These are phyloP conservation scores for Jacaranda mimosifolia DNA, from an alignment of 257 asterid genomes.

Conservation along the genomic window DNA sequence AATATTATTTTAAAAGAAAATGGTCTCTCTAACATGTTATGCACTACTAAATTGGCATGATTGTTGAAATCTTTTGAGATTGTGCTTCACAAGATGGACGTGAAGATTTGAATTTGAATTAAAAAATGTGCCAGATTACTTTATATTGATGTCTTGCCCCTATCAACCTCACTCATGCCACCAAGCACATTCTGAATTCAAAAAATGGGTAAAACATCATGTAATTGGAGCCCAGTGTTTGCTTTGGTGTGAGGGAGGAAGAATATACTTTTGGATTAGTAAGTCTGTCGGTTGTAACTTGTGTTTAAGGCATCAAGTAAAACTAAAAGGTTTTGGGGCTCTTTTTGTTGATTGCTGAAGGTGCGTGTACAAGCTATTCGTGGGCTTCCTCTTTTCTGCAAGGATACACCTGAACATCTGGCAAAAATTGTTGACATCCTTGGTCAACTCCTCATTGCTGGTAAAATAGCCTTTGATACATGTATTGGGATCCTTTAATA, in stretches of 20 bases:
- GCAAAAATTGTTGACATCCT: slow-evolving; percentile 83
- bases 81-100: slow-evolving; percentile 1
- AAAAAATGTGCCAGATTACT: background rate
- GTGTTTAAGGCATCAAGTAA: slow-evolving; percentile 12
- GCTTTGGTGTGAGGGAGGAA: slow-evolving; percentile 1
- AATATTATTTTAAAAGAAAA: slow-evolving; percentile 15
- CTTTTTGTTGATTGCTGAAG: slow-evolving; percentile 50
- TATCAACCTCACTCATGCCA: slow-evolving; percentile 7
- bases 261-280: background rate
- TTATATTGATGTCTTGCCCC: slow-evolving; percentile 10
- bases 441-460: slow-evolving; percentile 79
- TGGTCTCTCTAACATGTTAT: background rate
- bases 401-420: slow-evolving; percentile 87
- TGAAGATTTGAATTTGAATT: slow-evolving; percentile 4
- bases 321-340: slow-evolving; percentile 29
- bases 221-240: background rate
- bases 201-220: background rate
- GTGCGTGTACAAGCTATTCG: slow-evolving; percentile 97
- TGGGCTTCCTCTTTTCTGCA: slow-evolving; percentile 93
- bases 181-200: background rate
- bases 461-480: slow-evolving; percentile 47
- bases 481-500: slow-evolving; percentile 8
- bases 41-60: background rate
- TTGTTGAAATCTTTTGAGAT: background rate
- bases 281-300: background rate